Base-by-base conservation (phyloP, 1,139 yeast genomes). In the Kodamaea derodonti region DNA sequence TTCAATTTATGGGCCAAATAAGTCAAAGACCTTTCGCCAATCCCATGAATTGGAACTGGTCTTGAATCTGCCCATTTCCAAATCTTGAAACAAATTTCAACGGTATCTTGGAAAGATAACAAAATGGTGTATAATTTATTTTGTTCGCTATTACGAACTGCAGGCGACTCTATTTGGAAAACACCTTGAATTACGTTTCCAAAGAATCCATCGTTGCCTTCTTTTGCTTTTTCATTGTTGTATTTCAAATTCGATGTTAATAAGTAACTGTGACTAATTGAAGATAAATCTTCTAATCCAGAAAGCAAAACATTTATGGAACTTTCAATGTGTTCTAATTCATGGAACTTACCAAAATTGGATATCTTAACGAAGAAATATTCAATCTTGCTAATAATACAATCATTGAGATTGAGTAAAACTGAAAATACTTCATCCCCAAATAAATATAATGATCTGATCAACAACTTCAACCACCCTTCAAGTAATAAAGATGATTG, bases 131-230 rank as follows among this genome's bases (percentile, higher is more conserved):
- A 65, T 20, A 80, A 58, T 38, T 78, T 75, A 37, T 69, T 68
- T 36, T 71, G 79, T 22, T 78, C 78, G 16, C 74, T 75, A 2
- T 76, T 65, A 32, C 78, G 64, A 4, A 72, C 71, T 5, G 71
- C 68, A 0, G 88, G 84, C 0, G 85, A 70, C 45, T 88, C 97
- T 9, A 84, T 77, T 39, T 80, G 84, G 51, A 90, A 86, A 0
- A 88, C 96, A 3, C 95, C 95, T 43, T 85, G 88, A 32, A 84
- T 82, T 10, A 85, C 90, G 39, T 76, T 78, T 0, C 87, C 87
- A 42, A 84, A 74, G 51, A 84, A 83, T 0, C 84, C 82, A 16
- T 71, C 73, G 11, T 64, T 36, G 11, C 24, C 33, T 14, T 35
- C 33, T 24, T 39, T 37, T 2, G 42, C 38, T 24, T 42, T 45